These are phyloP conservation scores for Eucalyptus microcorys DNA, from an alignment of 345 rosid genomes.

Conservation along the genomic window DNA sequence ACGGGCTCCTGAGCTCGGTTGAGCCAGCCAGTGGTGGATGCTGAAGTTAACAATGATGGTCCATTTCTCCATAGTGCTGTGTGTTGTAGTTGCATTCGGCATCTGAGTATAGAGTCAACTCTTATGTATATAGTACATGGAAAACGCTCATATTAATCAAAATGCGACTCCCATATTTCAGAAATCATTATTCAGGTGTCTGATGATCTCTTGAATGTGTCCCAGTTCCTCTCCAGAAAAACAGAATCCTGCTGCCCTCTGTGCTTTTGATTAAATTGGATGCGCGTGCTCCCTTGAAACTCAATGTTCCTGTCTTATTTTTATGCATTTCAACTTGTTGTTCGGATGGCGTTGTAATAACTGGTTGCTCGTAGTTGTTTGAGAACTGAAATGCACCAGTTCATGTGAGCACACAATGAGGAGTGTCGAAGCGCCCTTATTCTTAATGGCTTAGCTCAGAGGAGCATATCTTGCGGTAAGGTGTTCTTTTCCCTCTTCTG, in stretches of 20 bases:
- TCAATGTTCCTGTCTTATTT: not conserved
- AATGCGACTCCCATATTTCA: not conserved
- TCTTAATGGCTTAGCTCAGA: not conserved
- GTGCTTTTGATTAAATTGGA: not conserved
- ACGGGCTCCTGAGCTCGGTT: conserved; percentile 84
- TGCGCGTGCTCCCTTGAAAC: not conserved
- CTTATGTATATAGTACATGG: not conserved
- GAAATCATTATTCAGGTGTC: not conserved
- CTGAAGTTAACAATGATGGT: conserved; percentile 6
- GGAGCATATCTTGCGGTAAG: not conserved
- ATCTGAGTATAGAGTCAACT: not conserved
- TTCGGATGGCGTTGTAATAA: not conserved
- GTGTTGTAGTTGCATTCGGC: not conserved
- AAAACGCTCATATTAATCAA: not conserved
- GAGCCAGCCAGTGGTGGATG: conserved; percentile 94
- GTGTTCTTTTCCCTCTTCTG: not conserved
- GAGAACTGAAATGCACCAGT: not conserved
- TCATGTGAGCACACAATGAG: not conserved
- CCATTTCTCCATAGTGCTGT: not conserved
- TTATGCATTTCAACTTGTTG: not conserved
- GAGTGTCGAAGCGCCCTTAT: not conserved
- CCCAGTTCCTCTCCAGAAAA: not conserved
- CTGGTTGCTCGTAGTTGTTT: not conserved
- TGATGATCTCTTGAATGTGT: not conserved
- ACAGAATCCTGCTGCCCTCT: not conserved